These are phyloP conservation scores for Picochlorum sp. DNA, from an alignment of 139 green algal genomes.

Conservation along the genomic window DNA sequence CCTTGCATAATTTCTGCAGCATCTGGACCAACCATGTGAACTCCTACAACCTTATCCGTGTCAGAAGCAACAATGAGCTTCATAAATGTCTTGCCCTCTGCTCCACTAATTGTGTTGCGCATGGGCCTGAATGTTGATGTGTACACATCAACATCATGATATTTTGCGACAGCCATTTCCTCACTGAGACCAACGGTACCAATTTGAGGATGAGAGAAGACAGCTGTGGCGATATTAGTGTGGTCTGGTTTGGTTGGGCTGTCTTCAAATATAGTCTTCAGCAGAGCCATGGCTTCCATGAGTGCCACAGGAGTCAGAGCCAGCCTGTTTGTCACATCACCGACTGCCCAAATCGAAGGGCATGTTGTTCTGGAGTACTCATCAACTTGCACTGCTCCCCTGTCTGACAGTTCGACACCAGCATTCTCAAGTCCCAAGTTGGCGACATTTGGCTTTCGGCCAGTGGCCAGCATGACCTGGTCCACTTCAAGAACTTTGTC, in stretches of 20 bases:
- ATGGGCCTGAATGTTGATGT: constrained; percentile 84
- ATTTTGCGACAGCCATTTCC: constrained; percentile 63
- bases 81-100: constrained; percentile 68
- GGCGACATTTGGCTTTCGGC: constrained; percentile 14
- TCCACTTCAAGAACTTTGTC: constrained; percentile 8
- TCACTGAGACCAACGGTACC: constrained; percentile 84
- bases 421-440: constrained; percentile 40
- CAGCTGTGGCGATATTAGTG: constrained; percentile 51
- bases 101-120: constrained; percentile 84
- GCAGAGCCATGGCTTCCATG: constrained; percentile 96
- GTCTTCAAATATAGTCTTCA: constrained; percentile 69
- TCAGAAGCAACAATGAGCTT: constrained; percentile 83
- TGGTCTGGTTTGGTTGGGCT: constrained; percentile 76
- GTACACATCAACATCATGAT: constrained; percentile 71
- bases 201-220: constrained; percentile 88
- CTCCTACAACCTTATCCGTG: constrained; percentile 70
- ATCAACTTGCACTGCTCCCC: constrained; percentile 71
- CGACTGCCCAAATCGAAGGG: constrained; percentile 82
- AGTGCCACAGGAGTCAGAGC: constrained; percentile 91
- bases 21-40: constrained; percentile 92
- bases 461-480: constrained; percentile 25
- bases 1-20: constrained; percentile 95
- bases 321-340: constrained; percentile 91
- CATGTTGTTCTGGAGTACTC: constrained; percentile 72
- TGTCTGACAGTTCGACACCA: constrained; percentile 47